Base-by-base conservation (phyloP, 2,329 filamentous ascomycete genomes). In the Bipolaris zeicola region DNA sequence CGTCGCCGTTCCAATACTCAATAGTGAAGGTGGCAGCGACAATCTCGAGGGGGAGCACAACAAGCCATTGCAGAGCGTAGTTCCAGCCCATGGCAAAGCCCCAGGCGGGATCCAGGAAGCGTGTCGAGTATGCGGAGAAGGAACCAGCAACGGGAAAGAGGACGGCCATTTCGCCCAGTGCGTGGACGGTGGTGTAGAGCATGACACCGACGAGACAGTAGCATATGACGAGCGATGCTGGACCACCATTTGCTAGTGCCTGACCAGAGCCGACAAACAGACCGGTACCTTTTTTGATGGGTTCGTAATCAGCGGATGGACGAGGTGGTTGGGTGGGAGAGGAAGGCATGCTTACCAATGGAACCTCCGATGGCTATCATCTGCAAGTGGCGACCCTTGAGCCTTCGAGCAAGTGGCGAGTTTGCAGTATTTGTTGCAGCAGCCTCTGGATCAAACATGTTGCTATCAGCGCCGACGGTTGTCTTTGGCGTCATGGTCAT, bases 361-460 rank as follows among this genome's bases (percentile, higher is more conserved):
- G 90, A 94, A 41, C 93, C 93, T 66, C 92, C 92, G 65, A 97
- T 96, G 13, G 94, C 94, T 81, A 97, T 97, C 94, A 97, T 97
- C 80, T 97, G 93, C 72, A 97, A 74, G 80, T 98, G 94, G 28
- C 73, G 63, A 10, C 72, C 73, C 58, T 75, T 75, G 13, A 76
- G 65, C 44, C 65, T 88, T 69, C 92, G 83, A 48, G 89, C 86
- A 48, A 98, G 82, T 6, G 89, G 87, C 43, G 90, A 89, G 62
- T 88, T 83, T 3, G 91, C 89, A 1, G 91, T 93, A 41, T 82
- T 82, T 14, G 78, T 75, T 1, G 82, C 83, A 0, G 85, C 85
- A 51, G 74, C 74, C 70, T 92, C 88, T 63, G 91, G 78, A 70
- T 91, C 82, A 70, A 84, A 87, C 13, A 81, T 79, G 58, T 81